phyloP scores from a whole-genome alignment of 192 early-diverging fungal genomes.

The Mortierella claussenii region DNA sequence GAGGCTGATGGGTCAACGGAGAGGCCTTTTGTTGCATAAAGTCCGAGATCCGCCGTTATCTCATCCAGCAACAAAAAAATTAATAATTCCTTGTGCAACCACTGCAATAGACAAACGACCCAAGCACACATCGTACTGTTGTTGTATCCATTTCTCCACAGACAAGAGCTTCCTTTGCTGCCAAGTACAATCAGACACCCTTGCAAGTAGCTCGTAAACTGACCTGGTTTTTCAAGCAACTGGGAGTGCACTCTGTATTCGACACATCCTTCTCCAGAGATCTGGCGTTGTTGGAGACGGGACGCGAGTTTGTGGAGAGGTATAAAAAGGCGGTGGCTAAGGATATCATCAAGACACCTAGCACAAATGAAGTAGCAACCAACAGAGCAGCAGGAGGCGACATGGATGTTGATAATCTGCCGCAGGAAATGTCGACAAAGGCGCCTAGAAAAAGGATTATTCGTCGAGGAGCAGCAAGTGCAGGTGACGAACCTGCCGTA shows the following conservation, averaged over 20 bases:
- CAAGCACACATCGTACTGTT: slow-evolving; percentile 62
- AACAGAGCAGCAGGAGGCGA: slow-evolving; percentile 5
- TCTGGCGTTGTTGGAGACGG: slow-evolving; percentile 83
- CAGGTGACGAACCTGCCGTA: slow-evolving; percentile 28
- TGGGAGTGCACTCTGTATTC: slow-evolving; percentile 89
- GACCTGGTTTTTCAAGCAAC: slow-evolving; percentile 77
- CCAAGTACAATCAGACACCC: slow-evolving; percentile 80
- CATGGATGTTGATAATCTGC: slow-evolving; percentile 35
- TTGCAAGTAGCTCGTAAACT: slow-evolving; percentile 77
- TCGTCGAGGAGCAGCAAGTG: slow-evolving; percentile 43
- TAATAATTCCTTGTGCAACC: not conserved
- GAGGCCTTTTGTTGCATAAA: too few relatives aligned
- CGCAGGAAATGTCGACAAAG: slow-evolving; percentile 15
- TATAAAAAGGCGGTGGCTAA: slow-evolving; percentile 60
- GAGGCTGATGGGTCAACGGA: too few relatives aligned
- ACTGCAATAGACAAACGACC: slow-evolving; percentile 43
- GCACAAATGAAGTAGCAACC: slow-evolving; percentile 12
- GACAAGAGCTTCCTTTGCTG: slow-evolving; percentile 87
- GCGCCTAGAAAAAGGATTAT: slow-evolving; percentile 50
- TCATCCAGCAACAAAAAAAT: not conserved
- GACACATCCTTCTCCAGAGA: slow-evolving; percentile 93
- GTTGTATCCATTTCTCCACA: slow-evolving; percentile 94
- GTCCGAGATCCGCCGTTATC: not conserved
- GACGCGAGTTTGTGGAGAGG: slow-evolving; percentile 88
- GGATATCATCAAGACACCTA: slow-evolving; percentile 34